Base-by-base conservation (phyloP, 2,329 filamentous ascomycete genomes). In the Xylaria multiplex region DNA sequence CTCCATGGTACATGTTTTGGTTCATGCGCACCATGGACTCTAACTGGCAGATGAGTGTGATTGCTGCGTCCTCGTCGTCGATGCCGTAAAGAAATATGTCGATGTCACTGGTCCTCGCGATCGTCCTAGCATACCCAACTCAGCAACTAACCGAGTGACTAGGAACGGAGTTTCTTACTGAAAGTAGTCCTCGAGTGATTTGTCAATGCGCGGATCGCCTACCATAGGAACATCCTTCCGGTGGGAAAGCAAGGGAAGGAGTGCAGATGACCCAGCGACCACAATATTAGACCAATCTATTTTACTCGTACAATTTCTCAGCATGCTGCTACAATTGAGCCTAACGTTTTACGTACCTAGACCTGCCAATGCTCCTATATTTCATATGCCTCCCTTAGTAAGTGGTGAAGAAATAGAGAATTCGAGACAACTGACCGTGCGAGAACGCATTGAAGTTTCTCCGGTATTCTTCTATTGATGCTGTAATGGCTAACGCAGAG, bases 31-130 rank as follows among this genome's bases (percentile, higher is more conserved):
- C 32, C 11, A 42, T 42, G 27, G 52, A 11, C 8, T 54, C 52
- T 24, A 54, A 27, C 52, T 54, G n/a, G 14, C 27, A 27, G 35
- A 54, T 54, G 42, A 22, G 52, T 54, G 9, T 24, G n/a, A 54
- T 54, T 27, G 52, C 52, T 27, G 35, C 35, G 1, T 54, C 52
- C 11, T 54, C 52, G 19, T 8, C 27, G n/a, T 54, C 52, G 19
- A 54, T 35, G 7, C 52, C 52, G 19, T 54, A 54, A n/a, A 54
- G 35, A 27, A 54, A 54, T 54, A 54, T 54, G 19, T 54, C 52
- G 11, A 54, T 24, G 13, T 54, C 52, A 42, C 52, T 54, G 6
- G 11, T 16, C n/a, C n/a, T 16, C 40, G 52, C 35, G 19, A 54
- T 40, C 16, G 52, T 54, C 52, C 52, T 54, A 3, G 52, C 3